phyloP scores from a whole-genome alignment of 371 early-diverging fungal species.

The Mucor ambiguus region DNA sequence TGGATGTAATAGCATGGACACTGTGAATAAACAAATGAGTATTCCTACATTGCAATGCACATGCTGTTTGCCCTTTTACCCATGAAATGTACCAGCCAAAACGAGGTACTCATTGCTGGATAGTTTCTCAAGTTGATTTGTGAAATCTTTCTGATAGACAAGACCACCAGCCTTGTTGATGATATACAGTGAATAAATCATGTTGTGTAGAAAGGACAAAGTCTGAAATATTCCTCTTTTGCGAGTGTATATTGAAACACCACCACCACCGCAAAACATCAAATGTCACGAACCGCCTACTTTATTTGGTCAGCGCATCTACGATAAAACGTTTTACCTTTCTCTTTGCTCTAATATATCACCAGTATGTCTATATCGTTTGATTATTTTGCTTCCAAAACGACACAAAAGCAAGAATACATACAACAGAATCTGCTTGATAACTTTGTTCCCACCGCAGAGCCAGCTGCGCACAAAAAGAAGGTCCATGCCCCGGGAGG shows the following conservation, averaged over 20 bases:
- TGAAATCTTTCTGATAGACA: conserved; percentile 91
- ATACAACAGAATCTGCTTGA: not conserved
- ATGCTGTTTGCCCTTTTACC: conserved; percentile 50
- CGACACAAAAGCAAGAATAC: not conserved
- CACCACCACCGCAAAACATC: not conserved
- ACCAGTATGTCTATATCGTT: not conserved
- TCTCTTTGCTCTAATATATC: not conserved
- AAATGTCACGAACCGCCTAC: not conserved
- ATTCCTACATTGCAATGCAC: not conserved
- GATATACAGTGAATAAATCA: conserved; percentile 92
- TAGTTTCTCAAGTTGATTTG: conserved; percentile 77
- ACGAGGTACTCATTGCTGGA: conserved; percentile 95
- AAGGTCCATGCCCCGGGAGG: not conserved
- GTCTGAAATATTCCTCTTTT: not conserved
- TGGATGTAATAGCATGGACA: conserved; percentile 95
- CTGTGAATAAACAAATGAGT: conserved; percentile 37
- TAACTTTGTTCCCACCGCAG: not conserved
- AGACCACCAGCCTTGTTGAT: conserved; percentile 98
- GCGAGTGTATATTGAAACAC: not conserved
- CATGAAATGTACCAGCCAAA: conserved; percentile 96
- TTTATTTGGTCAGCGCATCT: not conserved
- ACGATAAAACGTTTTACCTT: not conserved
- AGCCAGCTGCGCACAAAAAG: not conserved
- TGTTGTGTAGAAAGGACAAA: conserved; percentile 29
- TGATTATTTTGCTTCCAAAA: not conserved